Evolutionary conservation across 2,329 filamentous ascomycete genomes (phyloP).

Genomic region (Colletotrichum sidae): DNA sequence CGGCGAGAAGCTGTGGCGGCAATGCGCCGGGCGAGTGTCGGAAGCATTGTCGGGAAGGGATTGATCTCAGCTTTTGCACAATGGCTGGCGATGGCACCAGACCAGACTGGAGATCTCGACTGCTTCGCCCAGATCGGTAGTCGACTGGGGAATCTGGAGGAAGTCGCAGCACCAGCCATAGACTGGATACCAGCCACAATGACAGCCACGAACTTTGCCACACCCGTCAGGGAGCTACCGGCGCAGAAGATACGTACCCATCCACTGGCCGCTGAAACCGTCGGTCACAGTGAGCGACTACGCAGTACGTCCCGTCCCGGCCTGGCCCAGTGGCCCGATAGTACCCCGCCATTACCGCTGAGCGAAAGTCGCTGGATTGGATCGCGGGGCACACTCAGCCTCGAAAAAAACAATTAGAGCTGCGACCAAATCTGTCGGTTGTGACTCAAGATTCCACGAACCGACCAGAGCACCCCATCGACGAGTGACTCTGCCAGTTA

Average conservation of each 20-base stretch:
- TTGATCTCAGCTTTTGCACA: background rate
- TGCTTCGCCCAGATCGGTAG: background rate
- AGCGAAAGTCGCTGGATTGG: constrained; percentile 15
- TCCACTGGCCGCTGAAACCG: background rate
- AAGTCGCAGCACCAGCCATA: background rate
- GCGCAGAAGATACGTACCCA: constrained; percentile 11
- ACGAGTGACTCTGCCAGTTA: constrained; percentile 5
- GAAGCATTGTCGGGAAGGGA: constrained; percentile 45
- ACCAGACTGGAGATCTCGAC: background rate
- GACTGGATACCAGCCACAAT: background rate
- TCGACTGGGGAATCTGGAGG: constrained; percentile 14
- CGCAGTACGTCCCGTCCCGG: too few relatives aligned
- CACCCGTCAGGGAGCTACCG: background rate
- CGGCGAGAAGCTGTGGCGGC: constrained; percentile 37
- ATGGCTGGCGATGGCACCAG: background rate
- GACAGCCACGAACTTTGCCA: too few relatives aligned
- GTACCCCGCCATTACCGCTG: constrained; percentile 37
- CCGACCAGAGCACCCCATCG: constrained; percentile 20
- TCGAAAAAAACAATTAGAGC: constrained; percentile 37
- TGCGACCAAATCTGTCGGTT: constrained; percentile 34
- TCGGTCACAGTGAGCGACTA: constrained; percentile 10
- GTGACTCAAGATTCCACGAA: constrained; percentile 35
- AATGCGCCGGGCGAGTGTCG: constrained; percentile 47
- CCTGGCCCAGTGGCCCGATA: constrained; percentile 24
- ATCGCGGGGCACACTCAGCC: constrained; percentile 39